These are phyloP conservation scores for Coccomyxa subellipsoidea DNA, from an alignment of 163 green algal species.

Conservation along the genomic window DNA sequence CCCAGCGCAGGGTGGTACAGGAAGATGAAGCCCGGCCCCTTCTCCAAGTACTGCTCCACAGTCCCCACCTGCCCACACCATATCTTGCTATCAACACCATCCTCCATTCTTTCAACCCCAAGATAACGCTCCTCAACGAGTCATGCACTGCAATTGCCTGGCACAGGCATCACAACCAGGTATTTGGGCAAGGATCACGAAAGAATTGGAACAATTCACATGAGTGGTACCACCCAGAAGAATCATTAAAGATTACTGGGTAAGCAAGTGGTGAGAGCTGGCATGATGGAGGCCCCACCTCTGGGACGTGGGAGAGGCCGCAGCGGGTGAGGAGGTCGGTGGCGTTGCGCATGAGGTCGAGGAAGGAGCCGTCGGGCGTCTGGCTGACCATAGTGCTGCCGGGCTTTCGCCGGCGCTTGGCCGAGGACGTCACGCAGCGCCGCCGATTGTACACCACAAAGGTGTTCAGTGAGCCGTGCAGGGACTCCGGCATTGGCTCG, in stretches of 20 bases:
- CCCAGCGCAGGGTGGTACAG: slow-evolving; percentile 91
- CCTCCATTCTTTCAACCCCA: neutral
- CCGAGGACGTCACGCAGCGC: slow-evolving; percentile 85
- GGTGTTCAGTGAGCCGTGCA: slow-evolving; percentile 63
- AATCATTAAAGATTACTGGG: no score
- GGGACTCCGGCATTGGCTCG: slow-evolving; percentile 24
- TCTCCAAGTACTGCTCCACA: slow-evolving; percentile 63
- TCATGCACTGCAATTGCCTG: neutral
- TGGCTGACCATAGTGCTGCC: slow-evolving; percentile 76
- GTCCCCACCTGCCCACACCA: slow-evolving; percentile 25
- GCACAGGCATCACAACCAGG: neutral
- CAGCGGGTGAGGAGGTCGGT: slow-evolving; percentile 68
- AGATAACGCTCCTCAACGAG: neutral
- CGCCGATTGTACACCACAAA: slow-evolving; percentile 94
- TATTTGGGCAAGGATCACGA: neutral
- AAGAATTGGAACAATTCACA: neutral
- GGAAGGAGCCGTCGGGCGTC: slow-evolving; percentile 96
- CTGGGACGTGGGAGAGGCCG: slow-evolving; percentile 50
- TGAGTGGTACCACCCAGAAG: no score
- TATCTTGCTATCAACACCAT: no score
- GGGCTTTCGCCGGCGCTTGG: slow-evolving; percentile 85
- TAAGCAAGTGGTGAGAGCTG: no score
- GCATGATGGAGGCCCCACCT: slow-evolving; percentile 22
- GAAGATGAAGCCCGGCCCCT: slow-evolving; percentile 85
- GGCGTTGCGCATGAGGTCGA: slow-evolving; percentile 91